Percentiles rank a stretch among this genome's conserved stretches.
Conservation (phyloP, 2,329 filamentous ascomycete genomes). For the Lachnellula willkommii region DNA sequence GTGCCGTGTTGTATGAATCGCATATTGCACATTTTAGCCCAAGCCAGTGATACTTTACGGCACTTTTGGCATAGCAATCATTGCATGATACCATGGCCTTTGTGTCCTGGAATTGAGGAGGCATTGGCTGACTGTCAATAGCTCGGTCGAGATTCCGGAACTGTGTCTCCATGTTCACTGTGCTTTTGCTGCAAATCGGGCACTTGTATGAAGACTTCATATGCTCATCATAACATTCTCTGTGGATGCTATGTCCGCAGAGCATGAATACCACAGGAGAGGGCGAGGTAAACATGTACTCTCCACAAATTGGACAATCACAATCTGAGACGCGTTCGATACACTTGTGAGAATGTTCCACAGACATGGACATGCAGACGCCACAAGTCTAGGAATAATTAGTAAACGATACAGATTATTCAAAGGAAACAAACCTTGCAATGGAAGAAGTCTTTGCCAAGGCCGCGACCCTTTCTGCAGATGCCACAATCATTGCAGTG, state of each 20-base stretch:
- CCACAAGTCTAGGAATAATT: conserved; percentile 65
- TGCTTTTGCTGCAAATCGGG: conserved; percentile 91
- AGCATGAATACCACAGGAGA: conserved; percentile 87
- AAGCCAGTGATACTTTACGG: conserved; percentile 88
- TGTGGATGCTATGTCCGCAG: conserved; percentile 94
- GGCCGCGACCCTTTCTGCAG: conserved; percentile 80
- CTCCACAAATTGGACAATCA: conserved; percentile 93
- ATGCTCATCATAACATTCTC: conserved; percentile 80
- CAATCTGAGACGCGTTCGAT: conserved; percentile 93
- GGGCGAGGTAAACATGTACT: conserved; percentile 92
- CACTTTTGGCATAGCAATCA: conserved; percentile 84
- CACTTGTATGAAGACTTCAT: conserved; percentile 91
- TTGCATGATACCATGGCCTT: conserved; percentile 86
- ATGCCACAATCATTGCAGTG: conserved; percentile 96
- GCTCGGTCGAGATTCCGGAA: conserved; percentile 87
- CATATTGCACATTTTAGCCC: conserved; percentile 81
- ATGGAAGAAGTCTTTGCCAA: conserved; percentile 96
- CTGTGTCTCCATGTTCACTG: conserved; percentile 95
- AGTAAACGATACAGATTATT: background rate
- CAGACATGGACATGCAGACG: conserved; percentile 87
- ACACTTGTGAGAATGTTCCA: conserved; percentile 81
- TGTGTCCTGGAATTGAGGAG: conserved; percentile 71
- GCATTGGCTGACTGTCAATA: conserved; percentile 89
- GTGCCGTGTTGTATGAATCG: conserved; percentile 63
- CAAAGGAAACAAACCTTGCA: conserved; percentile 66